These are phyloP conservation scores for Pseudoturritis turrita DNA, from an alignment of 345 rosid species.

Conservation along the genomic window DNA sequence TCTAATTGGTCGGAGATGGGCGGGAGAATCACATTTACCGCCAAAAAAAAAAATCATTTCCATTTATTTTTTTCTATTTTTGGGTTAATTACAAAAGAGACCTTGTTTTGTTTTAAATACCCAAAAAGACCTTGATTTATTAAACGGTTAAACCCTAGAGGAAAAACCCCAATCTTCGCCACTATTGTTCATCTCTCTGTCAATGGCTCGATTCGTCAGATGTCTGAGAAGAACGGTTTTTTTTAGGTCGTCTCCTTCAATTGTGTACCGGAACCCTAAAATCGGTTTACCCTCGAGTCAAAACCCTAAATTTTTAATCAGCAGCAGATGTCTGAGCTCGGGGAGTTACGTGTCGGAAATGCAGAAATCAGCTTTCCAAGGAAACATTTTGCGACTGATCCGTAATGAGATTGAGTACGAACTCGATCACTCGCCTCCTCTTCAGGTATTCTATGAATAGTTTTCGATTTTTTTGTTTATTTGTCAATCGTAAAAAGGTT, in stretches of 20 bases:
- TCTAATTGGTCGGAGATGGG: not conserved
- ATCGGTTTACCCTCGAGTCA: constrained; percentile 5
- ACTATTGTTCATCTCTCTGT: not conserved
- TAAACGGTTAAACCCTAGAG: constrained; percentile 15
- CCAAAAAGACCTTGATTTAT: no score
- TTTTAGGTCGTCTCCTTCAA: constrained; percentile 8
- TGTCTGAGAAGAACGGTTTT: constrained; percentile 29
- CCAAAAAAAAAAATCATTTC: not conserved
- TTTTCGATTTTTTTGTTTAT: not conserved
- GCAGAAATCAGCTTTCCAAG: constrained; percentile 80
- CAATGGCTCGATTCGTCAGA: constrained; percentile 45
- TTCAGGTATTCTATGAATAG: constrained; percentile 5
- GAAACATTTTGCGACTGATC: constrained; percentile 50
- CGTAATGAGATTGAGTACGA: constrained; percentile 72
- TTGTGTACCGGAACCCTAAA: constrained; percentile 7
- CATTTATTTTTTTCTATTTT: not conserved
- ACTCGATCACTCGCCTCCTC: constrained; percentile 46
- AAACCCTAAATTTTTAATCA: not conserved
- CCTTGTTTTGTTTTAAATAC: no score
- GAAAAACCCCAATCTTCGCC: not conserved
- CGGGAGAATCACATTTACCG: constrained; percentile 23
- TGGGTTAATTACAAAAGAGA: no score
- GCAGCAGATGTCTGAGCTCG: constrained; percentile 22
- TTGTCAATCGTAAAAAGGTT: not conserved
- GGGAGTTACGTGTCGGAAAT: constrained; percentile 57